Base-by-base conservation (phyloP, 2,329 filamentous ascomycete species). In the Fusarium sp. region DNA sequence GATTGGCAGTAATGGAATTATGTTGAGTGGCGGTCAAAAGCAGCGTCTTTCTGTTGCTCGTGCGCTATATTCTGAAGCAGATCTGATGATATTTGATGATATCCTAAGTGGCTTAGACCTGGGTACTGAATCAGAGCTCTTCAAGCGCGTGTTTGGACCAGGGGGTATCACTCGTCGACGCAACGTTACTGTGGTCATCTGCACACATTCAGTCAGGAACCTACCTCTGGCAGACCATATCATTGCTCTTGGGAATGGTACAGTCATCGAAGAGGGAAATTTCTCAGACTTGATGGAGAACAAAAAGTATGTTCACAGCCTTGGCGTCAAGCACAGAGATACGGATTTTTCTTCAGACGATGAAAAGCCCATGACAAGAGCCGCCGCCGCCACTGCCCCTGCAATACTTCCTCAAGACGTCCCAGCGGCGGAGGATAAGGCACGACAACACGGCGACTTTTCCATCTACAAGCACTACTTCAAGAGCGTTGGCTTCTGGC, bases 31-130 rank as follows among this genome's bases (percentile, higher is more conserved):
- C 2, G 85, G 85, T 0, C 84, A 86, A 66, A 77, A 77, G 49
- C 80, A 83, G 6, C 78, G 82, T 4, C 73, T 82, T 1, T 76
- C 77, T 23, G 76, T 88, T 5, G 86, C 86, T 0, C 79, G 86
- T 1, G 86, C 86, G 1, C 67, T 88, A 0, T 88, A 86, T 69
- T 79, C 82, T 2, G 75, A 80, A 16, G 77, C 79, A 1, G 72
- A 84, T 18, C 74, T 86, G 35, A 69, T 86, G 40, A 69, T 88
- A 2, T 75, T 88, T 10, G 86, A 88, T 65, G 86, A 88, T 38
- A 75, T 82, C 1, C 80, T 88, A 12, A 84, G 84, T 33, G 85
- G 82, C 0, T 73, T 87, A 0, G 86, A 87, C 66, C 77, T 82
- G 5, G 77, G 83, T 6, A 88, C 87, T 1, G 83, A 85, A 56